Conservation (phyloP, 2,329 filamentous ascomycete species). For the Xylaria sp. region DNA sequence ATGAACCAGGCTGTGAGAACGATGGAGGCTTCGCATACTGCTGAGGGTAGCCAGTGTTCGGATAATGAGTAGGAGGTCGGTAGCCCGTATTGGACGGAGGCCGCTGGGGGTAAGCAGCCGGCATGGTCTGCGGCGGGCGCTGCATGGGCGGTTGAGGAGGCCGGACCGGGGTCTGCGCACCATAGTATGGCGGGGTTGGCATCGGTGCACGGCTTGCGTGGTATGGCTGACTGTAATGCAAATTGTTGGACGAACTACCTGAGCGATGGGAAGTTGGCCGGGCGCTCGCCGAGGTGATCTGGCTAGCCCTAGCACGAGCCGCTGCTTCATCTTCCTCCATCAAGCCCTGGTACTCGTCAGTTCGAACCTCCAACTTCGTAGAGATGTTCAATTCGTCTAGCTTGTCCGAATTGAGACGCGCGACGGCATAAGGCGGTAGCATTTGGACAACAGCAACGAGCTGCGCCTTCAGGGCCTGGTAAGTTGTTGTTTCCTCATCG, state of each 20-base stretch:
- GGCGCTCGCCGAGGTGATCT: constrained; percentile 43
- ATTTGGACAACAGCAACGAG: constrained; percentile 72
- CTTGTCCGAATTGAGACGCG: constrained; percentile 84
- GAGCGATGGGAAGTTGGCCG: constrained; percentile 42
- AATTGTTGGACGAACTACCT: constrained; percentile 45
- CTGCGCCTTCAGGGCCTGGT: constrained; percentile 75
- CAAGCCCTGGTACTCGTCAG: constrained; percentile 73
- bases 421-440: constrained; percentile 81
- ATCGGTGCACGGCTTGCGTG: constrained; percentile 50
- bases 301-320: constrained; percentile 51
- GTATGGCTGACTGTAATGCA: constrained; percentile 51
- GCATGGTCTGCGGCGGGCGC: constrained; percentile 44
- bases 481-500: constrained; percentile 62
- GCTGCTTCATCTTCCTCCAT: constrained; percentile 81
- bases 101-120: constrained; percentile 40
- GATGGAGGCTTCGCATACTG: constrained; percentile 56
- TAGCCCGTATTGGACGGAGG: constrained; percentile 50
- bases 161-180: constrained; percentile 43
- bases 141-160: constrained; percentile 44
- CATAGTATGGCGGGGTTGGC: constrained; percentile 48
- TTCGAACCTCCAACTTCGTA: constrained; percentile 73
- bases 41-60: constrained; percentile 46
- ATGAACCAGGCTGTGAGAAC: constrained; percentile 55
- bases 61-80: constrained; percentile 52
- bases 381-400: constrained; percentile 82